A percentile compares a stretch with the other conserved stretches of the same genome.
Evolutionary conservation across 331 rosid genomes (phyloP).

Genomic region (Acacia pycnantha): DNA sequence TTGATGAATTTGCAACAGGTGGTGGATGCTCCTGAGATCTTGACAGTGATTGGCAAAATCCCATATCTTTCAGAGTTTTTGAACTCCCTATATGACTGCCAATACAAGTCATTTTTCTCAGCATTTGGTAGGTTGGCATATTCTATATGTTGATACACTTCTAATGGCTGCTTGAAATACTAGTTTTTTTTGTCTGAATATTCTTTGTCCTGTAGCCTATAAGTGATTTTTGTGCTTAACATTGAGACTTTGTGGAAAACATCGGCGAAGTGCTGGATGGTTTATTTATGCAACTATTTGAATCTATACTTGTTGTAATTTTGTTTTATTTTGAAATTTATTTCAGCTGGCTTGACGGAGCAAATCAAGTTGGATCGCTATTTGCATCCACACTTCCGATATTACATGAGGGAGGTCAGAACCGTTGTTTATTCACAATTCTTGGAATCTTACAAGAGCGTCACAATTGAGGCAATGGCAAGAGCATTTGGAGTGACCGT

Average conservation of each 20-base stretch:
- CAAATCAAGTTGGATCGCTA: constrained; percentile 93
- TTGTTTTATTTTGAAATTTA: constrained; percentile 14
- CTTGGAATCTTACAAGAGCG: constrained; percentile 96
- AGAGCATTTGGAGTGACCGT: constrained; percentile 94
- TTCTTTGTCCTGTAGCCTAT: neutral
- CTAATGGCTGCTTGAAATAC: neutral
- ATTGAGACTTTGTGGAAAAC: constrained; percentile 5
- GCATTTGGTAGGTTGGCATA: constrained; percentile 77
- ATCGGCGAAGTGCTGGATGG: constrained; percentile 4
- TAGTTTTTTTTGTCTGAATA: neutral
- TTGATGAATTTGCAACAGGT: constrained; percentile 48
- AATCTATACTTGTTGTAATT: constrained; percentile 5
- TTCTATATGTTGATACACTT: neutral
- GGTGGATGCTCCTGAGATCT: constrained; percentile 95
- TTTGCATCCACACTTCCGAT: constrained; percentile 88
- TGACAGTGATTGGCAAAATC: constrained; percentile 92
- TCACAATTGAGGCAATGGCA: constrained; percentile 96
- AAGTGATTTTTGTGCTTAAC: neutral
- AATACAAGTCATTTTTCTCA: constrained; percentile 81
- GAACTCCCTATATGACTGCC: constrained; percentile 82
- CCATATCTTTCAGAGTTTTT: constrained; percentile 78
- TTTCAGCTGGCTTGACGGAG: constrained; percentile 86
- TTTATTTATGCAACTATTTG: neutral
- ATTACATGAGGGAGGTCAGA: constrained; percentile 95
- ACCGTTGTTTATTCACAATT: constrained; percentile 86